Evolutionary conservation across 192 early-diverging fungal species (phyloP), one percentile per base, ranked within the genome.

Genomic region (Coemansia aciculifera): DNA sequence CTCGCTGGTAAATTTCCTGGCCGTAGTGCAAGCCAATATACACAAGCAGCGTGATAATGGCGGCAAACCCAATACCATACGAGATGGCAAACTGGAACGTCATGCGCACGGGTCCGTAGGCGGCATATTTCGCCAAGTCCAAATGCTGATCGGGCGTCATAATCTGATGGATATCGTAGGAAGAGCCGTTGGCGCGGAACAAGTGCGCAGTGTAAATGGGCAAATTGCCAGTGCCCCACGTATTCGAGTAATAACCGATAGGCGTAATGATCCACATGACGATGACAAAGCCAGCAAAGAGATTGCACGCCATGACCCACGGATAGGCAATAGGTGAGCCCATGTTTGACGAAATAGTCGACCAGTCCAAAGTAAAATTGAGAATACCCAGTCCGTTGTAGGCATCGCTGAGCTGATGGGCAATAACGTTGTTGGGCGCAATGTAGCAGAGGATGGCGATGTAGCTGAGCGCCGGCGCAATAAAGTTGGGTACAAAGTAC

Each of bases 201-300:
- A 84, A 72, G 66, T 79, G 77, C 24, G 89, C 84, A 40, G 87
- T 87, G 78, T 89, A 91, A 23, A 89, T 87, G 2, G 89, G 89
- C 71, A 88, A 85, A 51, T 75, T 74, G 52, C 83, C 73, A 11
- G 83, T 75, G 10, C 77, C 83, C 89, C 88, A 89, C 42, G 85
- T 64, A 69, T 92, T 85, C 31, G 85, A 80, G 74, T 89, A 92
- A 57, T 92, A 92, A 10, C 87, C 81, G 63, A 88, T 86, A 7
- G 92, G 93, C 10, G 87, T 87, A 38, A 92, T 73, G 63, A 92
- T 77, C 89, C 90, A 94, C 78, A 90, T 88, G 51, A 89, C 87
- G 54, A 90, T 82, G 21, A 89, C 77, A 54, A 89, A 89, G 10
- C 89, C 89, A 3, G 86, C 85, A 67, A 92, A 85, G 69, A 90